Conservation (phyloP, 78 protist genomes). For the Dictyostelium purpureum region DNA sequence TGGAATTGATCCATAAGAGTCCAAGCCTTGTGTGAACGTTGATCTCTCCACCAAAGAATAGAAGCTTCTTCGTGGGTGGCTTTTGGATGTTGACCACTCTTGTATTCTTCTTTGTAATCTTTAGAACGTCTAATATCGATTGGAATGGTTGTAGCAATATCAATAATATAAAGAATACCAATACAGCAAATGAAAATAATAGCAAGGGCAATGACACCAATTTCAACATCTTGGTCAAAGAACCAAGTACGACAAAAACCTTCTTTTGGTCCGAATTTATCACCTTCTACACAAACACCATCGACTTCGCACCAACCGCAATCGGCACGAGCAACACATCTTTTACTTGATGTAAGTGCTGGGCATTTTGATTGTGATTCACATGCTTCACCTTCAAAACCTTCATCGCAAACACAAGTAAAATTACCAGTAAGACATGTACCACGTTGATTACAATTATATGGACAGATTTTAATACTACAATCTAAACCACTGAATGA, state of each 20-base stretch:
- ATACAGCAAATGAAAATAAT: constrained; percentile 36
- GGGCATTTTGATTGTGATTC: not conserved
- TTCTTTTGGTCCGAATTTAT: constrained; percentile 57
- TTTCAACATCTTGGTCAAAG: constrained; percentile 28
- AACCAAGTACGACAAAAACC: constrained; percentile 75
- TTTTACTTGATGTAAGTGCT: not conserved
- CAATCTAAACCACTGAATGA: not conserved
- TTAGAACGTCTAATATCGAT: constrained; percentile 43
- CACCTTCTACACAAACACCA: constrained; percentile 18
- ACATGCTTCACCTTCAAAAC: constrained; percentile 4
- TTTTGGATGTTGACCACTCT: constrained; percentile 64
- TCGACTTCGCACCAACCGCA: constrained; percentile 71
- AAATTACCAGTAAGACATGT: not conserved
- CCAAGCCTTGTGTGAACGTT: constrained; percentile 78
- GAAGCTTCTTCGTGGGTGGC: constrained; percentile 71
- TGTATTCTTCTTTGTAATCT: constrained; percentile 41
- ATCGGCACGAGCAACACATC: constrained; percentile 16
- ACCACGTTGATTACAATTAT: constrained; percentile 23
- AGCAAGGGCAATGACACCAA: constrained; percentile 66
- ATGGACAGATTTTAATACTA: not conserved
- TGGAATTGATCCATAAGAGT: constrained; percentile 77
- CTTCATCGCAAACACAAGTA: constrained; percentile 2
- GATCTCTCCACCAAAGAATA: constrained; percentile 77
- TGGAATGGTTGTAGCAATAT: constrained; percentile 39
- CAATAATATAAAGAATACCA: constrained; percentile 36